phyloP scores from a whole-genome alignment of 495 filamentous ascomycete species.

The Penicillium ucsense region DNA sequence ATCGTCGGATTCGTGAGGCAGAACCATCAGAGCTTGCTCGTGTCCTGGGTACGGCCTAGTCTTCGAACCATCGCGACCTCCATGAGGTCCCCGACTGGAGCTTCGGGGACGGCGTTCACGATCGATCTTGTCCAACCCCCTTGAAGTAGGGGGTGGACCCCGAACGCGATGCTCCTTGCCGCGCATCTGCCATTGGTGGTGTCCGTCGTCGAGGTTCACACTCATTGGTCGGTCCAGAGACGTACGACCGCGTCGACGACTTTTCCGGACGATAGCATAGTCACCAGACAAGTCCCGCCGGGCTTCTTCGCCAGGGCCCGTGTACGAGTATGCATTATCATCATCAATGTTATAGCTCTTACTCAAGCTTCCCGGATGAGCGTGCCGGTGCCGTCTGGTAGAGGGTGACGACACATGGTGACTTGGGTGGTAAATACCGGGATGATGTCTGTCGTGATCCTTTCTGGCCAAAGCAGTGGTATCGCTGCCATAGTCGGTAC shows the following conservation, averaged over 20 bases:
- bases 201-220: slow-evolving; percentile 51
- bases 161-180: slow-evolving; percentile 32
- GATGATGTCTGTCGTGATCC: slow-evolving; percentile 8
- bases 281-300: slow-evolving; percentile 61
- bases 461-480: slow-evolving; percentile 18
- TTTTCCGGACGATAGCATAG: slow-evolving; percentile 34
- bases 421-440: slow-evolving; percentile 3
- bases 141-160: slow-evolving; percentile 51
- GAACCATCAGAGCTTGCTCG: slow-evolving; percentile 24
- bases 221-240: slow-evolving; percentile 51
- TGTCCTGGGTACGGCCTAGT: slow-evolving; percentile 15
- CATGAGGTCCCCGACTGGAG: slow-evolving; percentile 20
- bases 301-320: slow-evolving; percentile 36
- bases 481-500: slow-evolving; percentile 34
- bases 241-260: slow-evolving; percentile 39
- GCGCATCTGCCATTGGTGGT: slow-evolving; percentile 31
- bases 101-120: slow-evolving; percentile 24
- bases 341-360: slow-evolving; percentile 54
- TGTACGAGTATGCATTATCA: slow-evolving; percentile 58
- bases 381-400: slow-evolving; percentile 18
- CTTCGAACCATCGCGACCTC: slow-evolving; percentile 21
- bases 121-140: slow-evolving; percentile 52
- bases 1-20: slow-evolving; percentile 33
- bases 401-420: slow-evolving; percentile 19
- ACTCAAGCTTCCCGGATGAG: slow-evolving; percentile 18